Evolutionary conservation across 805 yeast species (phyloP).

Genomic region (Scheffersomyces ergatensis): DNA sequence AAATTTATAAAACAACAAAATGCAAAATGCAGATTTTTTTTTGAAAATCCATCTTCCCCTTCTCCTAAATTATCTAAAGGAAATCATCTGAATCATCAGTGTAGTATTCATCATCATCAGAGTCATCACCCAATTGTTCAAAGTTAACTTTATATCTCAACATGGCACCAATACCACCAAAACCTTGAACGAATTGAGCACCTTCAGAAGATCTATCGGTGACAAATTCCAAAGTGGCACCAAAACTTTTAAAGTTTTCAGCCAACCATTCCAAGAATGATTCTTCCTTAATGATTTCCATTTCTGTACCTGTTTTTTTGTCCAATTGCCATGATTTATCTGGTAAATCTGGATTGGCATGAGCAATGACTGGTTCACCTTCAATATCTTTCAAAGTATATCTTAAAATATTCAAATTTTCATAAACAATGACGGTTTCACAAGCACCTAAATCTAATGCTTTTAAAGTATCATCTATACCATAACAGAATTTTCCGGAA

Average conservation of each 20-base stretch:
- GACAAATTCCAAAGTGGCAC: conserved; percentile 94
- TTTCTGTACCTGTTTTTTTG: conserved; percentile 83
- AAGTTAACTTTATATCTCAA: conserved; percentile 96
- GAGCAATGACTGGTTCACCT: conserved; percentile 71
- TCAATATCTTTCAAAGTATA: conserved; percentile 82
- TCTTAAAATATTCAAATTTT: conserved; percentile 83
- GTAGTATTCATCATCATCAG: conserved; percentile 81
- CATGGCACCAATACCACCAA: conserved; percentile 98
- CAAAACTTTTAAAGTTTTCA: conserved; percentile 89
- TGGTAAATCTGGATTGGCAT: conserved; percentile 68
- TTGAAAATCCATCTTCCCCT: neutral
- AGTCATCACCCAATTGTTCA: conserved; percentile 87
- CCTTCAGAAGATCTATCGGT: conserved; percentile 97
- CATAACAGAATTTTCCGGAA: conserved; percentile 96
- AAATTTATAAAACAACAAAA: neutral
- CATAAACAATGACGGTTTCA: conserved; percentile 89
- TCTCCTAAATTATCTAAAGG: conserved; percentile 18
- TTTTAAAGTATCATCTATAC: conserved; percentile 93
- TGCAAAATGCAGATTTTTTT: neutral
- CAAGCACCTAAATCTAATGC: conserved; percentile 96
- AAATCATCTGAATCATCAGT: conserved; percentile 59
- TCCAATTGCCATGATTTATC: conserved; percentile 77
- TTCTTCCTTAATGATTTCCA: conserved; percentile 84
- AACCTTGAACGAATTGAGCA: conserved; percentile 96
- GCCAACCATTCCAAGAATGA: conserved; percentile 96